Conservation (phyloP, 2,329 filamentous ascomycete species). For the Aspergillus thermomutatus region DNA sequence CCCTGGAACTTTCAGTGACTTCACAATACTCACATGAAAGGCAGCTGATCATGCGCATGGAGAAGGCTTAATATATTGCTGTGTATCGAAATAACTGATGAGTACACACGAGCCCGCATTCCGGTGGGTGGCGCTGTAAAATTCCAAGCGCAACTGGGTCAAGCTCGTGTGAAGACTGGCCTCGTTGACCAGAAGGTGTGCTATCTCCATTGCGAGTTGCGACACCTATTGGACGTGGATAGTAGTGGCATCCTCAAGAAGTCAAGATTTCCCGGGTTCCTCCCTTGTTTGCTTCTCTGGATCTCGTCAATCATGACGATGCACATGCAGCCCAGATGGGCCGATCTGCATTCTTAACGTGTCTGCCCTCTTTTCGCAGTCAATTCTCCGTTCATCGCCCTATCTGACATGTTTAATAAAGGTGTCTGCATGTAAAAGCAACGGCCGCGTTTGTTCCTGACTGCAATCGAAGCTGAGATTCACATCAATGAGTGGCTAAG, state of each 20-base stretch:
- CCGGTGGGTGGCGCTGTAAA: background rate
- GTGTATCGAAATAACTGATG: background rate
- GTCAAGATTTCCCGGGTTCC: background rate
- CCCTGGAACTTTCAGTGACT: background rate
- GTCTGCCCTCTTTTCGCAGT: background rate
- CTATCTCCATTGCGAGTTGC: background rate
- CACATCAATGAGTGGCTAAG: background rate
- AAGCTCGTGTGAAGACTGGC: background rate
- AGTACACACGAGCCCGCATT: background rate
- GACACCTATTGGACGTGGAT: background rate
- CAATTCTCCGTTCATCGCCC: background rate
- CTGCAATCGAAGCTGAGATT: background rate
- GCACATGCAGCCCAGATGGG: background rate
- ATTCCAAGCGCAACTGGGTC: background rate
- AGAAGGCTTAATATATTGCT: background rate
- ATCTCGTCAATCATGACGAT: background rate
- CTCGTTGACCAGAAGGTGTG: background rate
- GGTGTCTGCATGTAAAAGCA: background rate
- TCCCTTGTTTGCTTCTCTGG: background rate
- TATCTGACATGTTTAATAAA: background rate
- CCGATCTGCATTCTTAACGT: background rate
- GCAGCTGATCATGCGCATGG: background rate
- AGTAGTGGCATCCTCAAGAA: background rate
- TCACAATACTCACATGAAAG: background rate
- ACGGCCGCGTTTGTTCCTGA: background rate